These are phyloP conservation scores for Microbotryomycetes sp. DNA, from an alignment of 1,284 basidiomycete species.

Conservation along the genomic window DNA sequence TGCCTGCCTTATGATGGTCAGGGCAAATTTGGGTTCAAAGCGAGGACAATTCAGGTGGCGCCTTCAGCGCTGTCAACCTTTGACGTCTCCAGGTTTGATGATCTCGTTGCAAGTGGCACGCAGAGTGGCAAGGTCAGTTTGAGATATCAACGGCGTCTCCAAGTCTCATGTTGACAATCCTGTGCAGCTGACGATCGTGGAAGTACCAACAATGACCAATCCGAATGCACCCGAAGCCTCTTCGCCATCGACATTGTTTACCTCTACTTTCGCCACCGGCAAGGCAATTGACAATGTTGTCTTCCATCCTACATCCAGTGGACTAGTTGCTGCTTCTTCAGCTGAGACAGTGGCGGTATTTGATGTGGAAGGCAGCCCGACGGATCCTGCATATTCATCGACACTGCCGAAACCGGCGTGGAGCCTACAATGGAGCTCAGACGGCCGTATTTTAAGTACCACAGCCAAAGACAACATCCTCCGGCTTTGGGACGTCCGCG, in stretches of 20 bases:
- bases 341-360: conserved; percentile 38
- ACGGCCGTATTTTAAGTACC: conserved; percentile 41
- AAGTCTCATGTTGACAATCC: too few relatives aligned
- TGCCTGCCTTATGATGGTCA: conserved; percentile 29
- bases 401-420: conserved; percentile 40
- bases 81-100: conserved; percentile 31
- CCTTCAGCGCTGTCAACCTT: conserved; percentile 30
- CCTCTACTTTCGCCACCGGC: conserved; percentile 1
- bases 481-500: conserved; percentile 42
- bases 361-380: conserved; percentile 35
- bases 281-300: conserved; percentile 39
- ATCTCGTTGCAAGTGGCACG: conserved; percentile 30
- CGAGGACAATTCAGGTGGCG: conserved; percentile 22
- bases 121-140: conserved; percentile 27
- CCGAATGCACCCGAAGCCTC: background rate
- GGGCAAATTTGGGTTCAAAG: conserved; percentile 32
- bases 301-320: conserved; percentile 44
- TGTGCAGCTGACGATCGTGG: too few relatives aligned
- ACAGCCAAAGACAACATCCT: conserved; percentile 42
- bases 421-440: conserved; percentile 42
- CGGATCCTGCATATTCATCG: conserved; percentile 27
- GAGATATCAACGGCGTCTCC: too few relatives aligned
- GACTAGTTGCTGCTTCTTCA: conserved; percentile 39
- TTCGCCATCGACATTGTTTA: background rate
- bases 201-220: too few relatives aligned